Evolutionary conservation across 257 asterid genomes (phyloP).

Genomic region (Solanum chilense): DNA sequence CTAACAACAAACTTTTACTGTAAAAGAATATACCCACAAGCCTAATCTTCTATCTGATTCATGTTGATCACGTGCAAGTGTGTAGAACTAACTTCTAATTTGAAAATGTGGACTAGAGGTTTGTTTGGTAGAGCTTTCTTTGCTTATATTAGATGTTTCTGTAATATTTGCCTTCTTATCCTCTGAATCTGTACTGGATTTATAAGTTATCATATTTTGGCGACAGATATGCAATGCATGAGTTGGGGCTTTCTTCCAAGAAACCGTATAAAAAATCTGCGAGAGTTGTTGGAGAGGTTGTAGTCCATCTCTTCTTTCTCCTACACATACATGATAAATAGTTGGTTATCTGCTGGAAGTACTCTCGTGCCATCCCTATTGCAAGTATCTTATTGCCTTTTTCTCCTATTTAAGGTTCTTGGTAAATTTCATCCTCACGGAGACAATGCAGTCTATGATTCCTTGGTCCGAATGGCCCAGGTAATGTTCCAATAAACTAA

Average conservation of each 20-base stretch:
- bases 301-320: conserved; percentile 3
- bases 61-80: not conserved
- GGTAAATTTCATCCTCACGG: conserved; percentile 99
- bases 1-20: not conserved
- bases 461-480: conserved; percentile 99
- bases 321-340: not conserved
- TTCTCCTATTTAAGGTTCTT: conserved; percentile 48
- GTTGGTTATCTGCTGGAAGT: not conserved
- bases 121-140: not conserved
- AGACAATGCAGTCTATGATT: conserved; percentile 89
- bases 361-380: not conserved
- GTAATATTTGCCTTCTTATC: not conserved
- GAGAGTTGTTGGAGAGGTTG: conserved; percentile 98
- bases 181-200: not conserved
- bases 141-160: not conserved
- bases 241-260: conserved; percentile 86
- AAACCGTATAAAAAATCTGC: conserved; percentile 95
- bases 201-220: not conserved
- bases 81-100: not conserved
- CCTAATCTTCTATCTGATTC: not conserved
- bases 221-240: conserved; percentile 91
- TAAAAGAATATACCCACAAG: not conserved
- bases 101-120: not conserved
- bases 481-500: conserved; percentile 16
- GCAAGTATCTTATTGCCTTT: conserved; percentile 1